phyloP scores from a whole-genome alignment of 352 stramenopile genomes.

The Phytophthora brassicae region DNA sequence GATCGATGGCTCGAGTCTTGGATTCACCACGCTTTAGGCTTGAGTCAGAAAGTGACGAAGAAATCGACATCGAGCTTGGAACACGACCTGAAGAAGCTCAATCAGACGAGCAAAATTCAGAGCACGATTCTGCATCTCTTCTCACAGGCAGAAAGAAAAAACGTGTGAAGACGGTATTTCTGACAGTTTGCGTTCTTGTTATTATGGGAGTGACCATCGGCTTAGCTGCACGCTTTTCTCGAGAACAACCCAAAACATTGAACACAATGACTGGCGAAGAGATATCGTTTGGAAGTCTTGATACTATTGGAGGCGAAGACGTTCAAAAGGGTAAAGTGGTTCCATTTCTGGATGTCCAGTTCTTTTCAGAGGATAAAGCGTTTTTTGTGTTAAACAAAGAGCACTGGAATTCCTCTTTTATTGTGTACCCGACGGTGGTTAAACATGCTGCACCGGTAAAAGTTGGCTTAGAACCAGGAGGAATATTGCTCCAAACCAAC shows the following conservation, averaged over 20 bases:
- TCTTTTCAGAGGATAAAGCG: conserved; percentile 25
- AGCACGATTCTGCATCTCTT: conserved; percentile 21
- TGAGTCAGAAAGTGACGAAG: conserved; percentile 29
- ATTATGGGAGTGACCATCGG: conserved; percentile 33
- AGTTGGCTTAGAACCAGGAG: conserved; percentile 48
- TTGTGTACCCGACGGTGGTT: conserved; percentile 71
- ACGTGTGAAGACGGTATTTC: conserved; percentile 9
- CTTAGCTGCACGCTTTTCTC: conserved; percentile 22
- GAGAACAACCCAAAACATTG: conserved; percentile 3
- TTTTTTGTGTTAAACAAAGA: conserved; percentile 60
- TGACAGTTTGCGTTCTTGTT: conserved; percentile 24
- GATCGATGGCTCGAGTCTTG: conserved; percentile 27
- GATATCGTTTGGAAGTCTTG: conserved; percentile 20
- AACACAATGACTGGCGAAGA: conserved; percentile 9
- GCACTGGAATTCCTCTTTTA: conserved; percentile 64
- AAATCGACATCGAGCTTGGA: conserved; percentile 38
- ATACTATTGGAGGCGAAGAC: conserved; percentile 29
- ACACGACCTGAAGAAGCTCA: background rate
- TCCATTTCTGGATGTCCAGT: conserved; percentile 50
- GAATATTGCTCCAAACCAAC: conserved; percentile 55
- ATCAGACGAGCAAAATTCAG: conserved; percentile 11
- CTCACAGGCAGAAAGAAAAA: conserved; percentile 15
- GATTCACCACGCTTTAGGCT: conserved; percentile 21
- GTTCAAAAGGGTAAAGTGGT: conserved; percentile 12
- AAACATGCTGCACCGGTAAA: conserved; percentile 50